Percentiles rank a stretch among this genome's conserved stretches.
Conservation (phyloP, 495 filamentous ascomycete species). For the Pseudevernia furfuracea region DNA sequence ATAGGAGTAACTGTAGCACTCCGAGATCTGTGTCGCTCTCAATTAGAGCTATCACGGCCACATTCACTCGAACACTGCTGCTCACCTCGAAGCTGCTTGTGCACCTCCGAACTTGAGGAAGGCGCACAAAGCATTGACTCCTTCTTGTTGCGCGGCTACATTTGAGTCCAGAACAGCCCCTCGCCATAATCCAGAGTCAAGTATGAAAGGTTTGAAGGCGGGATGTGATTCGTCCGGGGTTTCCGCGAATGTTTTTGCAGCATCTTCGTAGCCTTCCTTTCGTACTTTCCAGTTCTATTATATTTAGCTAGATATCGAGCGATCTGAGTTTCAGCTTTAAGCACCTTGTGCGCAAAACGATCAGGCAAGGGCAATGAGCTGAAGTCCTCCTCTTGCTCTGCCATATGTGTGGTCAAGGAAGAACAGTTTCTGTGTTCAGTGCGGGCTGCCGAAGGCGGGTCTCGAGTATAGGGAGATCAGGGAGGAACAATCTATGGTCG, state of each 20-base stretch:
- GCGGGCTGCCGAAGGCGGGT: neutral
- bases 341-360: conserved; percentile 80
- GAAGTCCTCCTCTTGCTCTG: conserved; percentile 69
- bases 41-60: conserved; percentile 12
- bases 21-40: conserved; percentile 52
- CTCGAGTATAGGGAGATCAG: neutral
- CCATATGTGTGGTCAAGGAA: conserved; percentile 33
- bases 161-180: conserved; percentile 90
- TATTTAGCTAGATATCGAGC: conserved; percentile 8
- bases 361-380: conserved; percentile 73
- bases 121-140: conserved; percentile 73
- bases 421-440: neutral
- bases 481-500: neutral
- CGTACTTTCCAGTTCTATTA: conserved; percentile 89
- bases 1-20: conserved; percentile 65
- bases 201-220: conserved; percentile 74
- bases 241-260: conserved; percentile 73
- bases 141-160: conserved; percentile 93
- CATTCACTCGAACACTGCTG: conserved; percentile 2
- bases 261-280: conserved; percentile 92
- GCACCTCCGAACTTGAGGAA: conserved; percentile 82
- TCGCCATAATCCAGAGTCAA: conserved; percentile 84
- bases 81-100: conserved; percentile 66
- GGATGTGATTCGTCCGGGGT: conserved; percentile 83
- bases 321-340: conserved; percentile 18